Evolutionary conservation across 371 early-diverging fungal species (phyloP), one percentile per base, ranked within the genome.

Genomic region (Capillidium rhysosporum): DNA sequence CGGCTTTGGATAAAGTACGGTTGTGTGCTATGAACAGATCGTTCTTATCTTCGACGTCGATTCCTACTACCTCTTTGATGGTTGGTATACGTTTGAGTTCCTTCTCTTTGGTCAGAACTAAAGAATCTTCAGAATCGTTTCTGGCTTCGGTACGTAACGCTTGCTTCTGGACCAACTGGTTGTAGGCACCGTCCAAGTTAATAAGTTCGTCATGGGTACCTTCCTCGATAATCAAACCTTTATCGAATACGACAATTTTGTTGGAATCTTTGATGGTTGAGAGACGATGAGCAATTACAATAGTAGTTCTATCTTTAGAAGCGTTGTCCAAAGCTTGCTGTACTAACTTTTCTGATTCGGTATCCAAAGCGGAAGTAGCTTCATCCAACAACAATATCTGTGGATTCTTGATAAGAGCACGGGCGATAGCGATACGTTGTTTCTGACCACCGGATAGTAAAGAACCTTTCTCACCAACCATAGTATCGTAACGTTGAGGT

Each of bases 291-390:
- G 82, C 82, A 67, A 82, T 73, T 1, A 72, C 72, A 28, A 82
- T 72, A 21, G 82, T 76, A 31, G 68, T 75, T 41, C 75, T 69
- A 47, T 80, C 78, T 20, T 76, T 62, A 4, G 80, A 56, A 10
- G 89, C 82, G 10, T 63, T 69, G 57, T 86, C 84, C 21, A 96
- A 63, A 0, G 89, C 92, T 28, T 73, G 72, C 62, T 94, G 89
- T 1, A 98, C 87, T 14, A 86, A 60, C 48, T 73, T 73, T 64
- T 98, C 98, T 40, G 83, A 79, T 63, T 84, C 77, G 38, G 82
- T 79, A 62, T 94, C 93, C 30, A 94, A 64, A 0, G 93, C 92
- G 4, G 86, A 82, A 4, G 98, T 97, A 2, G 98, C 92, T 62
- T 97, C 98, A 60, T 98, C 98, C n/a, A 97, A 63, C 9, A 97